Evolutionary conservation across 2,329 filamentous ascomycete species (phyloP).

Genomic region (Leptosphaerulina australis): DNA sequence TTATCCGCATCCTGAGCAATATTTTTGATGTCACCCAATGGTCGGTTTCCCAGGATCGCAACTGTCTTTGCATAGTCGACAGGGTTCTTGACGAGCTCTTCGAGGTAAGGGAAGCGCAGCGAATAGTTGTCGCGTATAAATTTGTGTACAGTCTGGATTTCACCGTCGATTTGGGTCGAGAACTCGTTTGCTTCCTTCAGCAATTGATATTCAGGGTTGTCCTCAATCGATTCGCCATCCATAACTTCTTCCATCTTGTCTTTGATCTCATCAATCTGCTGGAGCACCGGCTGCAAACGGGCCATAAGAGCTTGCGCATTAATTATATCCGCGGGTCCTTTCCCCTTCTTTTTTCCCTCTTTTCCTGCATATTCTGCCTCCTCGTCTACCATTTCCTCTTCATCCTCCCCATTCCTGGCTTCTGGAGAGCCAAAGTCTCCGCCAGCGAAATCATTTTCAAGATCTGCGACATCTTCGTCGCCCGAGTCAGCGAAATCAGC

Average conservation of each 20-base stretch:
- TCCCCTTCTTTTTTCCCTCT: constrained; percentile 69
- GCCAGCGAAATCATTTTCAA: constrained; percentile 47
- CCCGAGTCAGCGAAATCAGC: constrained; percentile 89
- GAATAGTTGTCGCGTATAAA: constrained; percentile 97
- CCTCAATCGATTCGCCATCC: constrained; percentile 79
- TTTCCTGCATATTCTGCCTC: constrained; percentile 62
- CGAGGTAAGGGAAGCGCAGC: constrained; percentile 88
- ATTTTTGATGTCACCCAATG: constrained; percentile 84
- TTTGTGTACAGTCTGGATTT: constrained; percentile 93
- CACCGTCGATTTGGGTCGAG: constrained; percentile 90
- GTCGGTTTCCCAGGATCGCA: constrained; percentile 88
- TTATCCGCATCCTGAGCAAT: constrained; percentile 81
- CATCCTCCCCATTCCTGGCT: constrained; percentile 65
- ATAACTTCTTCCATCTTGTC: constrained; percentile 74
- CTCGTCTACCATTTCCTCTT: constrained; percentile 64
- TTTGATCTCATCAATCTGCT: constrained; percentile 60
- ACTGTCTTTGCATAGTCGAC: constrained; percentile 96
- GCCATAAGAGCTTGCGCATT: constrained; percentile 82
- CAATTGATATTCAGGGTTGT: constrained; percentile 89
- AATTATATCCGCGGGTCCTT: constrained; percentile 72
- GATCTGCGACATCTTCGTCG: constrained; percentile 55
- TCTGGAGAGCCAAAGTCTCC: constrained; percentile 34
- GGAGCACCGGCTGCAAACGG: constrained; percentile 77
- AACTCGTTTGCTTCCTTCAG: constrained; percentile 87
- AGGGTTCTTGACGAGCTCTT: constrained; percentile 86